Conservation (phyloP, 2,329 filamentous ascomycete genomes). For the Dryadomyces quercivorus region DNA sequence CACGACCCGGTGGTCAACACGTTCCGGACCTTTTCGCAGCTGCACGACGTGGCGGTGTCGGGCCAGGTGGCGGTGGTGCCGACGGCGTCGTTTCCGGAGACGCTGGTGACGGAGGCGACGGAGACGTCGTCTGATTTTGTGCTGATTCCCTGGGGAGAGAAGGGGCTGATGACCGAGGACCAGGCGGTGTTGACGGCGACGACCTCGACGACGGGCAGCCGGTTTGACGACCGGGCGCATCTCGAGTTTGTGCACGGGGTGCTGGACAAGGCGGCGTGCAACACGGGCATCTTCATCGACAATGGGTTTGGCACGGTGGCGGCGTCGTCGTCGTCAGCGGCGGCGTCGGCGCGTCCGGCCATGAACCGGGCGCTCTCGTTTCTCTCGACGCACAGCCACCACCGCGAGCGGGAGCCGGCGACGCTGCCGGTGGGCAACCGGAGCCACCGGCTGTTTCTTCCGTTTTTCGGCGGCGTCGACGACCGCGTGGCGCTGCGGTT, state of each 20-base stretch:
- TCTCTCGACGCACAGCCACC: constrained; percentile 46
- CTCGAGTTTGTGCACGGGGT: constrained; percentile 60
- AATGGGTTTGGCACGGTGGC: constrained; percentile 32
- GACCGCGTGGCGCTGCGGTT: constrained; percentile 70
- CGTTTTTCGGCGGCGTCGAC: constrained; percentile 76
- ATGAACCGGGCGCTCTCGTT: constrained; percentile 33
- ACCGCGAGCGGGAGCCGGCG: constrained; percentile 43
- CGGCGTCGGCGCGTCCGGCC: constrained; percentile 28
- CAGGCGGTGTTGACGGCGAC: constrained; percentile 26
- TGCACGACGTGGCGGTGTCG: constrained; percentile 72
- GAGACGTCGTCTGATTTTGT: constrained; percentile 62
- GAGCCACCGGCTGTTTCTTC: constrained; percentile 73
- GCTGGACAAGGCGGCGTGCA: constrained; percentile 50
- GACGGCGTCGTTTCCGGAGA: constrained; percentile 65
- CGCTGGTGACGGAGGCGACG: constrained; percentile 56
- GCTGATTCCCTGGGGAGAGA: constrained; percentile 83
- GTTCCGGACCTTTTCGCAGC: constrained; percentile 76
- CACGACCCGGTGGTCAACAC: constrained; percentile 78
- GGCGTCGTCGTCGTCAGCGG: constrained; percentile 7
- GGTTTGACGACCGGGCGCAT: constrained; percentile 52
- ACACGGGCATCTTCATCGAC: constrained; percentile 71
- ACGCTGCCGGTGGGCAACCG: constrained; percentile 50
- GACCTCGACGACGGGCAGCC: constrained; percentile 33
- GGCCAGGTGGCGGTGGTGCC: constrained; percentile 73
- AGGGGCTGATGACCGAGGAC: constrained; percentile 61